Conservation (phyloP, 805 yeast genomes). For the Debaryomyces hansenii region DNA sequence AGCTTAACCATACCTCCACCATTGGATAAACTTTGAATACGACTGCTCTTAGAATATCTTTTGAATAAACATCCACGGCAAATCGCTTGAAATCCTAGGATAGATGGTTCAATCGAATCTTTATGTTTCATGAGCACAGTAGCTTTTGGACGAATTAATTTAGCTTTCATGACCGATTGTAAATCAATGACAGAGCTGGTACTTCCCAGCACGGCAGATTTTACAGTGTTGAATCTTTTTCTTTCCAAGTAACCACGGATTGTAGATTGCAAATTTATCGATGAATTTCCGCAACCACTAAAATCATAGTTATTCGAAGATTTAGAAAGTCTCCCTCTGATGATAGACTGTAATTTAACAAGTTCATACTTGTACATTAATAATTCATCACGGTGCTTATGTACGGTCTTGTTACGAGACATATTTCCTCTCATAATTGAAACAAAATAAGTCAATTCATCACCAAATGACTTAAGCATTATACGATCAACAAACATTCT, state of each 20-base stretch:
- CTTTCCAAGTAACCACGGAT: slow-evolving; percentile 42
- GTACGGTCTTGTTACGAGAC: slow-evolving; percentile 29
- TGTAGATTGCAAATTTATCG: slow-evolving; percentile 40
- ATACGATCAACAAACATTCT: slow-evolving; percentile 61
- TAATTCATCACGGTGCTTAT: slow-evolving; percentile 35
- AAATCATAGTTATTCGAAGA: slow-evolving; percentile 6
- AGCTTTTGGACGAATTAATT: slow-evolving; percentile 16
- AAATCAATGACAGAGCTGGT: slow-evolving; percentile 26
- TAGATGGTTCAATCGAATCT: slow-evolving; percentile 17
- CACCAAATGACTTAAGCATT: slow-evolving; percentile 57
- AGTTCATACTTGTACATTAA: slow-evolving; percentile 28
- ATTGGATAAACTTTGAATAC: slow-evolving; percentile 18
- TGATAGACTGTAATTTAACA: slow-evolving; percentile 39
- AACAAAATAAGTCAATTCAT: slow-evolving; percentile 50
- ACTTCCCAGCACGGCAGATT: slow-evolving; percentile 7
- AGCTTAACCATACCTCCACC: slow-evolving; percentile 25
- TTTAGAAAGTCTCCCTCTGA: slow-evolving; percentile 26
- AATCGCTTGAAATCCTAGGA: slow-evolving; percentile 30
- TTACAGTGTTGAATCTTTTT: slow-evolving; percentile 10
- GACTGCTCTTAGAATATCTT: slow-evolving; percentile 12
- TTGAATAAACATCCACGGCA: slow-evolving; percentile 25
- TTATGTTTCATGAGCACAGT: slow-evolving; percentile 22
- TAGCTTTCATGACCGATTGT: slow-evolving; percentile 38
- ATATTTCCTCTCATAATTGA: slow-evolving; percentile 52
- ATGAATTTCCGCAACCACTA: slow-evolving; percentile 13